Percentiles rank a stretch among this genome's conserved stretches.
These are phyloP conservation scores for Phlebiopsis flavidoalba DNA, from an alignment of 768 basidiomycete genomes.

Conservation along the genomic window DNA sequence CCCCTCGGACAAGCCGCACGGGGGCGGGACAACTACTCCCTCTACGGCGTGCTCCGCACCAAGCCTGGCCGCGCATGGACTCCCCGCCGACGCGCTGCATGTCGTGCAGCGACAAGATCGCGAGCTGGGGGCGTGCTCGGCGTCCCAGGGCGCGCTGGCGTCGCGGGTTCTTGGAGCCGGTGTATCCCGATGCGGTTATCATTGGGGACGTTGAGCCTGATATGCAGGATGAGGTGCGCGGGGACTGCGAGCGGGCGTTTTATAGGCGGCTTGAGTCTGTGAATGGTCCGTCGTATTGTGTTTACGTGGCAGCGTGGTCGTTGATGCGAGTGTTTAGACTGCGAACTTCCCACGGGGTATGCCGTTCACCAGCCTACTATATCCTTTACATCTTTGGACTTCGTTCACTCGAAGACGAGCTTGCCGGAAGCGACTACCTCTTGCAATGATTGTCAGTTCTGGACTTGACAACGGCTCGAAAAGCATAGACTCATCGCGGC, in stretches of 20 bases:
- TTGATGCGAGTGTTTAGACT: slow-evolving; percentile 24
- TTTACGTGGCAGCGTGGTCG: background rate
- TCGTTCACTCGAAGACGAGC: slow-evolving; percentile 47
- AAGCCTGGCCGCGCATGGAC: slow-evolving; percentile 88
- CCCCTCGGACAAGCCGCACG: slow-evolving; percentile 44
- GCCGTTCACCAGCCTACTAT: slow-evolving; percentile 45
- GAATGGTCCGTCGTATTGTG: slow-evolving; percentile 31
- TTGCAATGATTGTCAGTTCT: slow-evolving; percentile 63
- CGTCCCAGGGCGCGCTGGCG: slow-evolving; percentile 52
- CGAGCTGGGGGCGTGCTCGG: slow-evolving; percentile 68
- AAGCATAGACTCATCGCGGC: background rate
- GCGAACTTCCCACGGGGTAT: slow-evolving; percentile 40
- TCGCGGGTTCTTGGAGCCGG: slow-evolving; percentile 46
- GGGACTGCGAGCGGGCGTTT: slow-evolving; percentile 70
- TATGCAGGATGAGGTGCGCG: slow-evolving; percentile 35
- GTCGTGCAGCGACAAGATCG: slow-evolving; percentile 96
- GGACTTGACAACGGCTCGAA: background rate
- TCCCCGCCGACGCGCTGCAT: slow-evolving; percentile 77
- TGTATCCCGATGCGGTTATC: slow-evolving; percentile 63
- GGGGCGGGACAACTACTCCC: slow-evolving; percentile 76
- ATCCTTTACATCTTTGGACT: slow-evolving; percentile 53
- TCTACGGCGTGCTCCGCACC: slow-evolving; percentile 77
- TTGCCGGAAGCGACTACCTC: slow-evolving; percentile 33
- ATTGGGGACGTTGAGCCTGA: slow-evolving; percentile 62
- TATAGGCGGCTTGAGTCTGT: slow-evolving; percentile 45